Percentiles rank a stretch among this genome's conserved stretches.
phyloP scores from a whole-genome alignment of 2,329 filamentous ascomycete species.

The Pestalotiopsis sp. region DNA sequence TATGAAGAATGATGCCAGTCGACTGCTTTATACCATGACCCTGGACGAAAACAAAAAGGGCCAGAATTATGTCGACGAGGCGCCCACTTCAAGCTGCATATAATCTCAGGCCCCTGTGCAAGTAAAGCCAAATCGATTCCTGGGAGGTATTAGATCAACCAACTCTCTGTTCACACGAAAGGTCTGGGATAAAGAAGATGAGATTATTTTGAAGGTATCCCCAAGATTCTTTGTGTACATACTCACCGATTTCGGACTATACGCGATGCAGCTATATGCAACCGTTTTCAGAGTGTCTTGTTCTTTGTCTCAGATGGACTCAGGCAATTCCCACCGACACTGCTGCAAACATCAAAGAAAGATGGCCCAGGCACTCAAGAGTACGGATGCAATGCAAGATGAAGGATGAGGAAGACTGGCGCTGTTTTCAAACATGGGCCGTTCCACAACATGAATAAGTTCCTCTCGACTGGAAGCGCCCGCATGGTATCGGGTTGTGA shows the following conservation, averaged over 20 bases:
- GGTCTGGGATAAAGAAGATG: background rate
- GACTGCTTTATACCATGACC: background rate
- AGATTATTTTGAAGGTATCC: background rate
- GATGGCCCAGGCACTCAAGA: no score
- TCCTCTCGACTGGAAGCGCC: background rate
- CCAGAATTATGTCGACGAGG: background rate
- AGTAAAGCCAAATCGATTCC: background rate
- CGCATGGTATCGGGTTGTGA: background rate
- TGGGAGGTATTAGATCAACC: background rate
- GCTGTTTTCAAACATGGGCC: background rate
- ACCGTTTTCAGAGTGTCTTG: slow-evolving; percentile 1
- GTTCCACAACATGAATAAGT: background rate
- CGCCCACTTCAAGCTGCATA: background rate
- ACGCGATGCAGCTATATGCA: background rate
- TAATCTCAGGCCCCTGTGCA: background rate
- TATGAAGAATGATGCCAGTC: background rate
- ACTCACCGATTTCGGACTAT: background rate
- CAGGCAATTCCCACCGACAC: background rate
- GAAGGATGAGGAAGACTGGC: background rate
- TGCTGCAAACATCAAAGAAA: background rate
- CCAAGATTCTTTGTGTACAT: background rate
- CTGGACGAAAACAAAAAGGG: background rate
- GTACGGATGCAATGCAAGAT: background rate
- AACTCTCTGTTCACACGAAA: background rate
- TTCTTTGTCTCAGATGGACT: slow-evolving; percentile 7